A percentile compares a stretch with the other conserved stretches of the same genome.
These are phyloP conservation scores for Pyrenula massariospora DNA, from an alignment of 495 filamentous ascomycete genomes.

Conservation along the genomic window DNA sequence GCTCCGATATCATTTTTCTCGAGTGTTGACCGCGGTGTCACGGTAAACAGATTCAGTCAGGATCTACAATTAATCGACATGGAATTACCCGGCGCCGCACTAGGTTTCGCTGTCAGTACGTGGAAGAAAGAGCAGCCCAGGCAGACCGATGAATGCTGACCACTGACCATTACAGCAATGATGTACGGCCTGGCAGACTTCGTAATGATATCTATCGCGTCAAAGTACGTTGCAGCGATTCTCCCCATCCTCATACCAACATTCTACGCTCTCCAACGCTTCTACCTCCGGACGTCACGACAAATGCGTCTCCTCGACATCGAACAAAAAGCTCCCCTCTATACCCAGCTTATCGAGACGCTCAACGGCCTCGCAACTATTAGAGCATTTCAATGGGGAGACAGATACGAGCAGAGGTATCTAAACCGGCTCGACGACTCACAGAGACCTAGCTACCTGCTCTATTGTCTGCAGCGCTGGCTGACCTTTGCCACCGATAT, in stretches of 20 bases:
- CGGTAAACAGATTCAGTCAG: constrained; percentile 46
- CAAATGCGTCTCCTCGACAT: constrained; percentile 39
- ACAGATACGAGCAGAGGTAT: constrained; percentile 5
- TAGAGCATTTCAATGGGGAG: constrained; percentile 24
- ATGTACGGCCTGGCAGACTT: too few species aligned
- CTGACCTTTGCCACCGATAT: constrained; percentile 23
- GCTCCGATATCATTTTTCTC: constrained; percentile 37
- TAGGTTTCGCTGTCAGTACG: too few species aligned
- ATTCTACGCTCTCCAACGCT: constrained; percentile 35
- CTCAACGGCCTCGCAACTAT: constrained; percentile 23
- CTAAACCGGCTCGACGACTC: constrained; percentile 16
- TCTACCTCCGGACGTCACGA: constrained; percentile 40
- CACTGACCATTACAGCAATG: too few species aligned
- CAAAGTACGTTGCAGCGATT: constrained; percentile 17
- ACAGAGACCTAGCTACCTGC: constrained; percentile 28
- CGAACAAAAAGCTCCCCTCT: constrained; percentile 24
- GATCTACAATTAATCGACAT: constrained; percentile 51
- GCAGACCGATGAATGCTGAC: too few species aligned
- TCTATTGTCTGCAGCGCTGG: constrained; percentile 30
- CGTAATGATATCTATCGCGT: constrained; percentile 5
- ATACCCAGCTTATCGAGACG: constrained; percentile 35
- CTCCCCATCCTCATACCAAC: constrained; percentile 21
- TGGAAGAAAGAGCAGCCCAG: too few species aligned
- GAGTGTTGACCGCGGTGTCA: constrained; percentile 30
- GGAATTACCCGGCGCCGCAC: constrained; percentile 35